Base-by-base conservation (phyloP, 2,329 filamentous ascomycete species). In the Colletotrichum abscissum region DNA sequence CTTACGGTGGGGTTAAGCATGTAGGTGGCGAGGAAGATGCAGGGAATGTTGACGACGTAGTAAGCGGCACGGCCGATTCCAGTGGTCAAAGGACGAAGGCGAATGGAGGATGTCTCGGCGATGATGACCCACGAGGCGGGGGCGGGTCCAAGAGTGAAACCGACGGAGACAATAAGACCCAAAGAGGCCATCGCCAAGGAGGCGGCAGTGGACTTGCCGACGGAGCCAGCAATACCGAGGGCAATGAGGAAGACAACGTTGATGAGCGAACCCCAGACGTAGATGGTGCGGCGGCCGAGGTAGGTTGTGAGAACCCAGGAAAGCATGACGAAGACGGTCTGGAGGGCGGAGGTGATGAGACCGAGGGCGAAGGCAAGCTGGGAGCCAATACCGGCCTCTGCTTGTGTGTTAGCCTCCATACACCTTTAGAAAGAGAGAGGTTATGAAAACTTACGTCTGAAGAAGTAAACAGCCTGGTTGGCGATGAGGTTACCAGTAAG, bases 41-140 rank as follows among this genome's bases (percentile, higher is more conserved):
- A 91, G 77, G 91, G 90, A 79, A 92, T 92, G 72, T 92, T 88
- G 74, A 91, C 83, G 5, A 91, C 77, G 81, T 93, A 92, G 85
- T 93, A 93, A 14, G 85, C 82, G 66, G 82, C 91, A 78, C 91
- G 90, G 78, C 91, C 91, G 63, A 92, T 81, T 80, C 90, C 91
- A 28, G 91, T 92, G 3, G 89, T 92, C n/a, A 92, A 82, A 59
- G 91, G 89, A 60, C 91, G 81, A 35, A 93, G 90, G 74, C 91
- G 90, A 67, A 92, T 87, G 63, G 91, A 83, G 0, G 91, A 92
- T 2, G 91, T 92, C 81, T 93, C 91, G 76, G 88, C 90, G 59
- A 93, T 92, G 76, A 92, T 91, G 82, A 90, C 88, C 87, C 88
- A 93, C 11, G 91, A 92, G 54, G 89, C 88, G 59, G 91, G 91